Evolutionary conservation across 2,329 filamentous ascomycete species (phyloP).

Genomic region (Onygenales sp.): DNA sequence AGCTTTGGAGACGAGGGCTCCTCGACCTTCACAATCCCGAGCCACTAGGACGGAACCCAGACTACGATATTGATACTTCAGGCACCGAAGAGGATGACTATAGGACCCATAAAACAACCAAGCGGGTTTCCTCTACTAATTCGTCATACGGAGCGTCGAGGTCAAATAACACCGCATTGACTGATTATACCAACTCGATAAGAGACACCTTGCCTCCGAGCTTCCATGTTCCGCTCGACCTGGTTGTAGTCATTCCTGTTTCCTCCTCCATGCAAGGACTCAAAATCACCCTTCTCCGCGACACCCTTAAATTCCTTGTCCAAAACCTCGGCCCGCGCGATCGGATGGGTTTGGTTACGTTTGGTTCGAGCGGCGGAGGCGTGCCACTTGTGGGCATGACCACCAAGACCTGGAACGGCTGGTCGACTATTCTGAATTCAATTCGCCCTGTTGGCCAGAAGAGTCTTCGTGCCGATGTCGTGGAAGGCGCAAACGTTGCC

Average conservation of each 20-base stretch:
- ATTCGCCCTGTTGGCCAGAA: conserved; percentile 94
- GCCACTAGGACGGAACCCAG: conserved; percentile 50
- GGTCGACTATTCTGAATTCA: conserved; percentile 74
- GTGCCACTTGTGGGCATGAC: conserved; percentile 98
- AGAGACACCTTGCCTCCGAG: conserved; percentile 38
- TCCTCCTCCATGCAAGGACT: conserved; percentile 99
- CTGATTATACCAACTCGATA: conserved; percentile 75
- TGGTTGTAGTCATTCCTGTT: conserved; percentile 93
- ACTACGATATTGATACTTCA: conserved; percentile 64
- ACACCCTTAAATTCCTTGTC: conserved; percentile 87
- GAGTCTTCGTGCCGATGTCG: conserved; percentile 89
- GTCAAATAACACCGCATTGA: conserved; percentile 79
- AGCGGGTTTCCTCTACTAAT: conserved; percentile 70
- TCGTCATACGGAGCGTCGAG: conserved; percentile 74
- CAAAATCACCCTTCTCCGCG: conserved; percentile 88
- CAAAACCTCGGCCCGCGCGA: conserved; percentile 82
- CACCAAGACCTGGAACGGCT: conserved; percentile 85
- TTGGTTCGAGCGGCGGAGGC: conserved; percentile 86
- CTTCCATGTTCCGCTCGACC: conserved; percentile 82
- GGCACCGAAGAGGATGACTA: conserved; percentile 86
- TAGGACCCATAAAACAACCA: conserved; percentile 45
- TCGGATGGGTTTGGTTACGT: conserved; percentile 94
- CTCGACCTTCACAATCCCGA: conserved; percentile 71
- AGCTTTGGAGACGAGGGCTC: conserved; percentile 81
- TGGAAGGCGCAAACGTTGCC: conserved; percentile 93